These are phyloP conservation scores for Penicillium alfredii DNA, from an alignment of 495 filamentous ascomycete species.

Conservation along the genomic window DNA sequence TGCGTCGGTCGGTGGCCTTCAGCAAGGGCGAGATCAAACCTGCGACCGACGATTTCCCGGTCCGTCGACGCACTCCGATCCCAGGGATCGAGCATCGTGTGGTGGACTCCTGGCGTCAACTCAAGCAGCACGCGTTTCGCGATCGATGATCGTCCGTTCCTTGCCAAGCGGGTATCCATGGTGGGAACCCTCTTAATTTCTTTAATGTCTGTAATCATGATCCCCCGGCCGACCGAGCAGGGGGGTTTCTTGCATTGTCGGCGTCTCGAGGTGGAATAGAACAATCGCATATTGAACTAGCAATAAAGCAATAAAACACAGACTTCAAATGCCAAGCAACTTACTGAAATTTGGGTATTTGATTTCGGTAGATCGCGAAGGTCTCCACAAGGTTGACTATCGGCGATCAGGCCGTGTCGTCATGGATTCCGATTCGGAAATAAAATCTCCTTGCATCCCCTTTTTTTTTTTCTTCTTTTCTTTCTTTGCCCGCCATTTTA, in stretches of 20 bases:
- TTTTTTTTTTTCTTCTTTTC: conserved; percentile 2
- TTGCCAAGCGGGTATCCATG: too few relatives aligned
- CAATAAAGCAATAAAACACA: too few relatives aligned
- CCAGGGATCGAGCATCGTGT: conserved; percentile 36
- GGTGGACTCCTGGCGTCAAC: conserved; percentile 36
- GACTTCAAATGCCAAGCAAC: too few relatives aligned
- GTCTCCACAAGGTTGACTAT: too few relatives aligned
- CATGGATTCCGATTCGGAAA: conserved; percentile 20
- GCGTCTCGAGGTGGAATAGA: conserved; percentile 8
- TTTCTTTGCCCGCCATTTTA: conserved; percentile 1
- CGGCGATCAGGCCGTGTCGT: too few relatives aligned
- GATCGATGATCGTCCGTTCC: too few relatives aligned
- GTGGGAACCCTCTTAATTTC: too few relatives aligned
- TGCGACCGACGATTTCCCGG: conserved; percentile 35
- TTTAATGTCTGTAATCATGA: conserved; percentile 28
- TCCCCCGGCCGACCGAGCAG: conserved; percentile 8
- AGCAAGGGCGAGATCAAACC: conserved; percentile 36
- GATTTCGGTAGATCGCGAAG: conserved; percentile 5
- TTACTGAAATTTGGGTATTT: conserved; percentile 10
- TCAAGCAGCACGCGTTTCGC: conserved; percentile 38
- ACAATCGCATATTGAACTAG: conserved; percentile 1
- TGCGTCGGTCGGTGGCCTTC: conserved; percentile 36
- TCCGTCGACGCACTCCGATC: conserved; percentile 24
- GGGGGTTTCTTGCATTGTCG: conserved; percentile 7
- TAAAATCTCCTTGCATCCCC: conserved; percentile 16